These are phyloP conservation scores for Ascochyta clinopodiicola DNA, from an alignment of 2,329 filamentous ascomycete species.

Conservation along the genomic window DNA sequence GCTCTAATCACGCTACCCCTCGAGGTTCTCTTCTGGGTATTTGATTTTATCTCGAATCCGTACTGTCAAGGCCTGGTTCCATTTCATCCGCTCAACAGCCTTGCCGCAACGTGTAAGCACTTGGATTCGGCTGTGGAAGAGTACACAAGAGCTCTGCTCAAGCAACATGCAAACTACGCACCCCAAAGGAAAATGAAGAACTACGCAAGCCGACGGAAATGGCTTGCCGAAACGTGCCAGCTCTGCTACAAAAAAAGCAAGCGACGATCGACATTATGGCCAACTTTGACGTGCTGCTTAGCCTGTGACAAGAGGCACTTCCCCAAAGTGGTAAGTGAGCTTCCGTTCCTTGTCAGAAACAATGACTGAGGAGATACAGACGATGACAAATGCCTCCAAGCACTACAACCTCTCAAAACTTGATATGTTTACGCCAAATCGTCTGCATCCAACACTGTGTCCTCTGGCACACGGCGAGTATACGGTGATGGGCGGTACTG, in stretches of 20 bases:
- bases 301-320: constrained; percentile 34
- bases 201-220: constrained; percentile 31
- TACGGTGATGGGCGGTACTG: constrained; percentile 24
- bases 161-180: constrained; percentile 27
- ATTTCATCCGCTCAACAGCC: constrained; percentile 29
- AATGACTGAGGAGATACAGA: constrained; percentile 22
- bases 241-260: constrained; percentile 35
- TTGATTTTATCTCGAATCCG: constrained; percentile 27
- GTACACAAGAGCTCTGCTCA: constrained; percentile 37
- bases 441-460: constrained; percentile 32
- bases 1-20: constrained; percentile 32
- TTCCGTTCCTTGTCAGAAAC: neutral
- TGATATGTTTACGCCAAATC: constrained; percentile 43
- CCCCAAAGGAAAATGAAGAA: constrained; percentile 22
- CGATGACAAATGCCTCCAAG: constrained; percentile 36
- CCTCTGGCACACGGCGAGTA: constrained; percentile 29
- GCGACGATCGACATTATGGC: constrained; percentile 34
- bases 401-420: constrained; percentile 37
- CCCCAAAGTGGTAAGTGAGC: constrained; percentile 36
- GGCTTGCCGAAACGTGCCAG: constrained; percentile 35
- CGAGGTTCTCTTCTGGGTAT: constrained; percentile 38
- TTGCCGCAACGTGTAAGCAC: constrained; percentile 33
- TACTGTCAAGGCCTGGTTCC: neutral
- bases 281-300: constrained; percentile 31
- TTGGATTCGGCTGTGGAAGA: constrained; percentile 37